Percentiles rank a stretch among this genome's conserved stretches.
phyloP scores from a whole-genome alignment of 2,329 filamentous ascomycete genomes.

The Pseudocercospora pini-densiflorae region DNA sequence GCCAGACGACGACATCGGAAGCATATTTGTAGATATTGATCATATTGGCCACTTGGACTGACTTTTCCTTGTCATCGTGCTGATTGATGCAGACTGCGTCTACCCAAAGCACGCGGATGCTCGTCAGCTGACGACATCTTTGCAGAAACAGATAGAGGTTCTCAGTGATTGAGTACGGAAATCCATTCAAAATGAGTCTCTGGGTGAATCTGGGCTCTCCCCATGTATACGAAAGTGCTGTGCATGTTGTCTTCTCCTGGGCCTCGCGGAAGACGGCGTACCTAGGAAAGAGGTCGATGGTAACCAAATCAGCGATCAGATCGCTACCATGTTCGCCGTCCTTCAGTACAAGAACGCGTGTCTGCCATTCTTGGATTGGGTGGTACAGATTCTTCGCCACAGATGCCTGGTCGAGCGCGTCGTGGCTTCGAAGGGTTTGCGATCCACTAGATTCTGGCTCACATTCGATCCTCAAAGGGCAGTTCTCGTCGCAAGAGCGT shows the following conservation, averaged over 20 bases:
- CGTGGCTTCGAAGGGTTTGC: not conserved
- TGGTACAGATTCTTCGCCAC: not conserved
- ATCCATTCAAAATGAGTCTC: not conserved
- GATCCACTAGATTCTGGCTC: not conserved
- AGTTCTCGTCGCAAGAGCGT: not conserved
- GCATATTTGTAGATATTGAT: constrained; percentile 3
- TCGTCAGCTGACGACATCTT: not conserved
- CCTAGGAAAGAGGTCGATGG: not conserved
- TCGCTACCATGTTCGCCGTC: not conserved
- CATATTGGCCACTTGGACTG: constrained; percentile 1
- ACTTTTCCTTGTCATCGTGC: constrained; percentile 10
- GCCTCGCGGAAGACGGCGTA: not conserved
- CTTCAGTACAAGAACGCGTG: not conserved
- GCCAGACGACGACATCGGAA: constrained; percentile 1
- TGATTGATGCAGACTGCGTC: constrained; percentile 11
- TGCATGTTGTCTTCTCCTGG: constrained; percentile 2
- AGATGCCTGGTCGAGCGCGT: not conserved
- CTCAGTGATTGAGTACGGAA: not conserved
- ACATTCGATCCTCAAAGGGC: not conserved
- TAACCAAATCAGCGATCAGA: not conserved
- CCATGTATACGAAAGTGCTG: constrained; percentile 16
- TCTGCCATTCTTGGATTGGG: not conserved
- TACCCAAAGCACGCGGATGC: not conserved
- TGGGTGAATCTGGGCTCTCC: constrained; percentile 3
- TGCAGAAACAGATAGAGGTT: not conserved